A percentile compares a stretch with the other conserved stretches of the same genome.
phyloP scores from a whole-genome alignment of 2,329 filamentous ascomycete species.

The Tolypocladium paradoxum region DNA sequence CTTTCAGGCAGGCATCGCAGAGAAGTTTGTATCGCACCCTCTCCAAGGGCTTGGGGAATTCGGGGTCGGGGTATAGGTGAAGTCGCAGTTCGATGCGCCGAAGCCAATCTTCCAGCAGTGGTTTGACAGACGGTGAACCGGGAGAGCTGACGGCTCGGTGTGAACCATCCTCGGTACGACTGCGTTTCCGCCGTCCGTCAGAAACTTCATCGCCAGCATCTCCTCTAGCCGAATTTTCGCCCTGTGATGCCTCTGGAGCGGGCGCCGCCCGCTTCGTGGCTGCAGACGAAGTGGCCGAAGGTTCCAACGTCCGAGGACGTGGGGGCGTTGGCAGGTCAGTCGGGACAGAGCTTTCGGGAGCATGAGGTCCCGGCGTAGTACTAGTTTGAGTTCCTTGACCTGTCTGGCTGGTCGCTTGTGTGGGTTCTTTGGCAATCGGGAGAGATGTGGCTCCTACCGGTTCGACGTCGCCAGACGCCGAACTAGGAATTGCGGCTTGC shows the following conservation, averaged over 20 bases:
- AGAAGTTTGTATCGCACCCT: constrained; percentile 43
- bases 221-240: too few relatives aligned
- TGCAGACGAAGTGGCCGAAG: not conserved
- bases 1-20: constrained; percentile 37
- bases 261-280: not conserved
- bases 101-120: not conserved
- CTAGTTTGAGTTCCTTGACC: not conserved
- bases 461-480: not conserved
- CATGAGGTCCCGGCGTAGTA: not conserved
- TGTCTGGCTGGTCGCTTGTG: not conserved
- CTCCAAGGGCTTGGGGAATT: constrained; percentile 24
- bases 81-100: not conserved
- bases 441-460: not conserved
- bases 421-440: not conserved
- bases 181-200: not conserved
- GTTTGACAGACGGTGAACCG: too few relatives aligned
- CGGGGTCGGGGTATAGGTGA: constrained; percentile 1
- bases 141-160: too few relatives aligned
- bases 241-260: not conserved
- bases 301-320: not conserved
- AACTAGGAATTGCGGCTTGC: too few relatives aligned
- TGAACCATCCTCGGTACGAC: not conserved
- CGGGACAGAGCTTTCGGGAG: not conserved
- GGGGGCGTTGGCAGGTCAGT: not conserved
- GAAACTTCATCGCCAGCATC: not conserved